Base-by-base conservation (phyloP, 495 filamentous ascomycete genomes). In the Hamigera avellanea region DNA sequence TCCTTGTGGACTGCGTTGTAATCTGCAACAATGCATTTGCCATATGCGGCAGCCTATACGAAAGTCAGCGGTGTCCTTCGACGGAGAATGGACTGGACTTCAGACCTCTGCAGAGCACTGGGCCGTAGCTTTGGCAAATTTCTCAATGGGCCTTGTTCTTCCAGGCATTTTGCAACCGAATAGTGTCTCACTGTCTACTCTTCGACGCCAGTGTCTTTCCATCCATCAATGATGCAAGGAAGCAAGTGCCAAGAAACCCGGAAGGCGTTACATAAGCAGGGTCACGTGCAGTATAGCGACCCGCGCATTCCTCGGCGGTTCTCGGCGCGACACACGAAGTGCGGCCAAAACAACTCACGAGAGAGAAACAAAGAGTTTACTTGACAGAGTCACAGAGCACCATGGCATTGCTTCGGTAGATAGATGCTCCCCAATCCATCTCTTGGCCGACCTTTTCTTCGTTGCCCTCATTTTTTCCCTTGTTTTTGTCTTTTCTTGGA, bases 1-100 rank as follows among this genome's bases (percentile, higher is more conserved):
- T 95, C 86, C 46, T 93, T 93, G 44, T 88, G 72, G 3, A 95
- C 76, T 15, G 84, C 76, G 50, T 87, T 88, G 59, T 93, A 96
- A 53, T 99, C 89, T 7, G 75, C 75, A 23, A 91, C 68, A 39
- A 99, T 75, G 54, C 91, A 99, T 69, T 87, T 87, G 35, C 91
- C 91, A 49, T 96, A 99, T 12, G 72, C 70, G 6, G 85, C 69
- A 34, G 82, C 78, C 89, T 96, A 47, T 34, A 40, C 31, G 26
- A 23, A 7, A 34, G 25, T 38, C n/a, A 33, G 37, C 53, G 36
- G 8, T 13, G 32, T 33, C 2, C 43, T 26, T 34, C 26, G 33
- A 19, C 14, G 37, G 31, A 36, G 21, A 28, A 33, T 3, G 19
- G 25, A 26, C 7, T 8, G 19, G 33, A 35, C 17, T 3, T 35